Evolutionary conservation across 2,329 filamentous ascomycete species (phyloP).

Genomic region (Ascochyta rabiei): DNA sequence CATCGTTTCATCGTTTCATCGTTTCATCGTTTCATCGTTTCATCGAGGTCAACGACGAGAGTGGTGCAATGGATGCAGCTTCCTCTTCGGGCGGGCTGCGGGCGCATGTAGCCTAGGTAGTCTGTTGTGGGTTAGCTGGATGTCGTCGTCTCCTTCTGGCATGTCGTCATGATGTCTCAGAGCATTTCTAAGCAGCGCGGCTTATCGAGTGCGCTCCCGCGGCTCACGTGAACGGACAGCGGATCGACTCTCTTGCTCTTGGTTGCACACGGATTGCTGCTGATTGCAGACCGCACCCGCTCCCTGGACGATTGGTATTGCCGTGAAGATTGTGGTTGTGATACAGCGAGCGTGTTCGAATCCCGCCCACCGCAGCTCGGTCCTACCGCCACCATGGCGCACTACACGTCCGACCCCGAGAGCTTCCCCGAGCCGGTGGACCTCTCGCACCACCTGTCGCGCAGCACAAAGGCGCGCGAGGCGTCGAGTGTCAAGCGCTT

Average conservation of each 20-base stretch:
- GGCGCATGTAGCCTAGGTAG: slow-evolving; percentile 9
- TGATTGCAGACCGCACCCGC: background rate
- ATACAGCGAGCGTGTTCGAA: background rate
- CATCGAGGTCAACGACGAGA: background rate
- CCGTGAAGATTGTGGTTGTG: background rate
- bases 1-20: no score
- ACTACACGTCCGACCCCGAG: slow-evolving; percentile 30
- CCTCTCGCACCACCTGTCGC: slow-evolving; percentile 79
- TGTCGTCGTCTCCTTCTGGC: slow-evolving; percentile 8
- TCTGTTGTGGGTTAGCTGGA: slow-evolving; percentile 17
- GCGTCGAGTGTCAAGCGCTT: slow-evolving; percentile 76
- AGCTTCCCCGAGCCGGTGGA: slow-evolving; percentile 65
- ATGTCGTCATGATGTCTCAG: slow-evolving; percentile 26
- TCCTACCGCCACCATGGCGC: slow-evolving; percentile 28
- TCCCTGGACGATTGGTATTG: background rate
- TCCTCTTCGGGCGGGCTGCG: background rate
- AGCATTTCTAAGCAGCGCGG: slow-evolving; percentile 35
- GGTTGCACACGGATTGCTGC: background rate
- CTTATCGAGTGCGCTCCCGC: slow-evolving; percentile 25
- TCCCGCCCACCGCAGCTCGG: background rate
- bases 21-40: no score
- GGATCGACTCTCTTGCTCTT: background rate
- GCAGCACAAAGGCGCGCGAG: slow-evolving; percentile 67
- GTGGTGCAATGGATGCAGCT: background rate
- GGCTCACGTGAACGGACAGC: slow-evolving; percentile 7